These are phyloP conservation scores for Physcia stellaris DNA, from an alignment of 495 filamentous ascomycete genomes.

Conservation along the genomic window DNA sequence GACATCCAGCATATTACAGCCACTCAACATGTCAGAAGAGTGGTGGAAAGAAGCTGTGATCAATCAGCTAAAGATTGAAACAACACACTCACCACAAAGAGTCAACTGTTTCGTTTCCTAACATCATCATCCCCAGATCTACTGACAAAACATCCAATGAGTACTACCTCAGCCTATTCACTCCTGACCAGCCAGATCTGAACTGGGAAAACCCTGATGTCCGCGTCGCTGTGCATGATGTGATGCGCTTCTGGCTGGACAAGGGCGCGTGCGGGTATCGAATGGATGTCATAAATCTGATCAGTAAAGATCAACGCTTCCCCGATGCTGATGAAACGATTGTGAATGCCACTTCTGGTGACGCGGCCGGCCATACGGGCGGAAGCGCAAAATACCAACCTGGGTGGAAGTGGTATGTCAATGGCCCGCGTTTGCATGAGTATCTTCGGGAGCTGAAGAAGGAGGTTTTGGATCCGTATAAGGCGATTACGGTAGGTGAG, in stretches of 20 bases:
- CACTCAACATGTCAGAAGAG: conserved; percentile 9
- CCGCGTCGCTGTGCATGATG: conserved; percentile 43
- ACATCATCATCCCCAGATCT: conserved; percentile 43
- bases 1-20: too few species aligned
- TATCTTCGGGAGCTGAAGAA: conserved; percentile 44
- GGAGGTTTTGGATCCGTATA: conserved; percentile 42
- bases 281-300: conserved; percentile 47
- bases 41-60: conserved; percentile 23
- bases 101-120: conserved; percentile 44
- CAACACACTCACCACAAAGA: conserved; percentile 38
- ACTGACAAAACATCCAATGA: conserved; percentile 45
- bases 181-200: conserved; percentile 49
- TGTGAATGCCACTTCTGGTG: too few species aligned
- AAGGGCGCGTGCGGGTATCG: conserved; percentile 50
- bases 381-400: conserved; percentile 26
- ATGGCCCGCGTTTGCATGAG: conserved; percentile 49
- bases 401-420: conserved; percentile 35
- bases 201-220: conserved; percentile 53
- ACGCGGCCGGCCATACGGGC: too few species aligned
- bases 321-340: conserved; percentile 31
- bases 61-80: conserved; percentile 33
- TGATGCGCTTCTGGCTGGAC: conserved; percentile 54
- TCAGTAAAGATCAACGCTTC: conserved; percentile 41
- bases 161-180: conserved; percentile 53
- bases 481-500: conserved; percentile 52